Evolutionary conservation across 2,329 filamentous ascomycete genomes (phyloP), one percentile per base, ranked within the genome.

Genomic region (Ophiocordyceps camponoti-saundersi): DNA sequence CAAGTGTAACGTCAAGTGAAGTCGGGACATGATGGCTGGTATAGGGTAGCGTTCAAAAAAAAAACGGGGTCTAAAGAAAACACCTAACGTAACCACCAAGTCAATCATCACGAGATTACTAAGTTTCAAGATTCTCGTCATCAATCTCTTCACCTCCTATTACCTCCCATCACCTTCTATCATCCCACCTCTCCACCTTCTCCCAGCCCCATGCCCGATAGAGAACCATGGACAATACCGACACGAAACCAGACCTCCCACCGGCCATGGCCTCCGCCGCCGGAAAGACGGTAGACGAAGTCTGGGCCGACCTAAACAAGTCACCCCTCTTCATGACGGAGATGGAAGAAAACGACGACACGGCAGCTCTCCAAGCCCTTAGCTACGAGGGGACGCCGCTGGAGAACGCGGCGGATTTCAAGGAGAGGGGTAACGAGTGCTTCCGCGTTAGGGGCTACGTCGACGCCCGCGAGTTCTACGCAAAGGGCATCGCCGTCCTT

Each of bases 291-390:
- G 63, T 71, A 3, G 73, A 75, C 36, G 73, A 79, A 55, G 69
- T 78, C 32, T 61, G 72, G 48, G 70, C 69, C 11, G 75, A 79
- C 44, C 63, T 79, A 41, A 76, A 77, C 60, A 70, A 70, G 59
- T 75, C 70, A 30, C 92, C 92, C 7, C 74, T 98, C 36, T 98
- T 98, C 71, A 98, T 98, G 92, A 96, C 88, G 29, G 81, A 85
- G 54, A 72, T 95, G 32, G 85, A 85, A 55, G 84, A 93, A 53
- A 95, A 95, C 58, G 71, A 82, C 51, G 80, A 85, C 54, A 71
- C 95, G 1, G 88, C 93, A 56, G 93, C 92, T 1, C 72, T 98
- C 50, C 83, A 85, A 59, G 90, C 92, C 0, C 70, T 98, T 39
- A 86, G 87, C 29, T 95, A 95, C 60, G 92, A 98, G 67, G 93